phyloP scores from a whole-genome alignment of 352 stramenopile genomes.

The Globisporangium orthogonon region DNA sequence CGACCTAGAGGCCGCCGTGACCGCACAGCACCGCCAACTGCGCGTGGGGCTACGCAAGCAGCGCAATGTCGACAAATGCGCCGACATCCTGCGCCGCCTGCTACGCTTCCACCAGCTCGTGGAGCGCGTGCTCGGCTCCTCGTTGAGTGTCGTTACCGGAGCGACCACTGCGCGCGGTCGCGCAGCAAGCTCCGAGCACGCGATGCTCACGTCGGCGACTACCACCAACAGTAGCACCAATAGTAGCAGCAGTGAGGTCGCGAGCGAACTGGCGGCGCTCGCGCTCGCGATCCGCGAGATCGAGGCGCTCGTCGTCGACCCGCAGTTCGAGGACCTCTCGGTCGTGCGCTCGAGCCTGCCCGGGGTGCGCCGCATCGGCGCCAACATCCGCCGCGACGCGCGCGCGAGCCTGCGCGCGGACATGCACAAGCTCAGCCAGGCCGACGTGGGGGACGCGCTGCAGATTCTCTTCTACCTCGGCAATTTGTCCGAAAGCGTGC shows the following conservation, averaged over 20 bases:
- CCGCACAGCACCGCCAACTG: conserved; percentile 50
- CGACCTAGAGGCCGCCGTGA: conserved; percentile 49
- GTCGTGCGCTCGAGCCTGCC: conserved; percentile 54
- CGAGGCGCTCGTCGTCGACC: conserved; percentile 42
- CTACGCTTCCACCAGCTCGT: conserved; percentile 76
- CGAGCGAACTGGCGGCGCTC: conserved; percentile 45
- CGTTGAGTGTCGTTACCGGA: conserved; percentile 25
- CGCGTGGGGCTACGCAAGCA: conserved; percentile 63
- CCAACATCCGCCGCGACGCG: conserved; percentile 48
- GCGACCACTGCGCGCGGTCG: neutral
- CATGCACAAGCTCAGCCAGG: conserved; percentile 56
- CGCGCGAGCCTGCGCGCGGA: conserved; percentile 35
- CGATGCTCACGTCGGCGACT: neutral
- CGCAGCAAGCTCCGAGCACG: conserved; percentile 7
- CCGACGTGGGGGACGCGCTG: conserved; percentile 64
- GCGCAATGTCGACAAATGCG: conserved; percentile 71
- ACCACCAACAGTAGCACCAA: neutral
- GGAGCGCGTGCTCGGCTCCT: conserved; percentile 35
- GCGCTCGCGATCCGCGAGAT: conserved; percentile 72
- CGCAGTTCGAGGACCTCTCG: conserved; percentile 58
- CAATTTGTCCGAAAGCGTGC: conserved; percentile 48
- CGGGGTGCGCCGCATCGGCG: conserved; percentile 33
- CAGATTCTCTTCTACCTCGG: conserved; percentile 80
- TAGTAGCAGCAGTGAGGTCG: conserved; percentile 7
- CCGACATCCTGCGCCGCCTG: conserved; percentile 60